A percentile compares a stretch with the other conserved stretches of the same genome.
Evolutionary conservation across 2,329 filamentous ascomycete species (phyloP).

Genomic region (Colletotrichum chrysophilum): DNA sequence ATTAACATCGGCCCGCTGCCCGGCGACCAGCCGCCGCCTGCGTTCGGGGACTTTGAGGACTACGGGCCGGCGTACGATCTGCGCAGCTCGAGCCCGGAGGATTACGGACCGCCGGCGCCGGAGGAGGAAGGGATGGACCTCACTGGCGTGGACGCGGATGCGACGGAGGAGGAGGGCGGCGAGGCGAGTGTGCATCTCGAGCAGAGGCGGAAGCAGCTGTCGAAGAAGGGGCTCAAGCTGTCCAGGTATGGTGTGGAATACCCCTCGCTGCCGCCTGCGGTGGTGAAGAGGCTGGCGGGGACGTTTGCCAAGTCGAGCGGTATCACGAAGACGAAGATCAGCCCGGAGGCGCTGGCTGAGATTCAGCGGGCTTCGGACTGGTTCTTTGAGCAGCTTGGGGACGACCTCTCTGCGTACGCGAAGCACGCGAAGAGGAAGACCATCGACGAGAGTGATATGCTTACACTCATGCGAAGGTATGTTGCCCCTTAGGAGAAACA

Average conservation of each 20-base stretch:
- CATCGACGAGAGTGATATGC: constrained; percentile 84
- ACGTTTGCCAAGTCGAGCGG: constrained; percentile 73
- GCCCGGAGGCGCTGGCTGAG: constrained; percentile 74
- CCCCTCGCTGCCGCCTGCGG: constrained; percentile 72
- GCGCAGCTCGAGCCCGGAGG: constrained; percentile 31
- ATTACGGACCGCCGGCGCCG: constrained; percentile 48
- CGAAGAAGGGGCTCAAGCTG: constrained; percentile 56
- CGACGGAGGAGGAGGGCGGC: constrained; percentile 20
- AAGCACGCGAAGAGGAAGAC: constrained; percentile 82
- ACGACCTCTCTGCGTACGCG: constrained; percentile 81
- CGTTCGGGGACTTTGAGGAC: not conserved
- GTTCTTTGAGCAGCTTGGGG: constrained; percentile 88
- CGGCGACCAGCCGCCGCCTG: constrained; percentile 24
- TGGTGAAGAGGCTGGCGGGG: constrained; percentile 77
- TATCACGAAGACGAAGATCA: constrained; percentile 70
- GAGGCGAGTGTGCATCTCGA: constrained; percentile 11
- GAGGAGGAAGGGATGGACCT: not conserved
- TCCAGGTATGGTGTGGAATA: constrained; percentile 79
- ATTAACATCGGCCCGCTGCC: not conserved
- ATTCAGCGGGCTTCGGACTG: constrained; percentile 85
- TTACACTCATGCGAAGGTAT: constrained; percentile 84
- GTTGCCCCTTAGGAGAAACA: constrained; percentile 31
- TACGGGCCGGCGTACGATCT: not conserved
- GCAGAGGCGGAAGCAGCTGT: constrained; percentile 33
- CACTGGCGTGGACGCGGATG: constrained; percentile 18